A percentile compares a stretch with the other conserved stretches of the same genome.
Conservation (phyloP, 2,329 filamentous ascomycete genomes). For the Capronia americana region DNA sequence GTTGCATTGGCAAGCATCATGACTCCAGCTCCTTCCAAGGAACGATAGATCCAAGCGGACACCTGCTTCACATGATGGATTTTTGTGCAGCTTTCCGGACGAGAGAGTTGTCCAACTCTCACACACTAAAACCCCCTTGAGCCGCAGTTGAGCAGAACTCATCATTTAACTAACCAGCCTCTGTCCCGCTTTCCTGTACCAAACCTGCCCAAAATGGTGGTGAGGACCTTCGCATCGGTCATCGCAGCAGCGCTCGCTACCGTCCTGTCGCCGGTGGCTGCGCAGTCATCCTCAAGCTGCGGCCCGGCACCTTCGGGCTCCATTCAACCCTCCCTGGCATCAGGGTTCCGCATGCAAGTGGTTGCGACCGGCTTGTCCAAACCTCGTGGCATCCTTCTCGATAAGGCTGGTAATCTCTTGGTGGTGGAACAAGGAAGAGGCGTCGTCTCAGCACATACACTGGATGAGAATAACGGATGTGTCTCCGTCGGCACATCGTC, state of each 20-base stretch:
- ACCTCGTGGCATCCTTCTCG: constrained; percentile 57
- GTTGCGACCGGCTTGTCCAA: constrained; percentile 54
- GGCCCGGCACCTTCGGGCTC: constrained; percentile 37
- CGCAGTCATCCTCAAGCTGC: constrained; percentile 34
- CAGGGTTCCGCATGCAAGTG: constrained; percentile 47
- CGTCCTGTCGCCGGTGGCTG: constrained; percentile 14
- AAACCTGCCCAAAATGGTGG: background rate
- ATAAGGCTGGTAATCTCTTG: constrained; percentile 56
- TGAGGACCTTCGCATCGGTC: constrained; percentile 7
- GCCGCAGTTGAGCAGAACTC: background rate
- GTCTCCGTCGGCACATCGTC: constrained; percentile 36
- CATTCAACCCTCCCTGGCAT: constrained; percentile 39
- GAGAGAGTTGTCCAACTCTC: background rate
- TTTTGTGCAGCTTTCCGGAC: background rate
- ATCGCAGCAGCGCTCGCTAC: background rate
- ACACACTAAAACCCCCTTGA: background rate
- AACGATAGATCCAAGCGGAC: background rate
- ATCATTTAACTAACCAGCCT: background rate
- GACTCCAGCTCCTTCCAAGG: background rate
- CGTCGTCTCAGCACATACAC: constrained; percentile 46
- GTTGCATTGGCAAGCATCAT: background rate
- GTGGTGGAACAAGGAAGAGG: constrained; percentile 53
- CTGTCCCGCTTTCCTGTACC: background rate
- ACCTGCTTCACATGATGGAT: background rate
- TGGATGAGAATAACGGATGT: constrained; percentile 47